Conservation (phyloP, 176 grass and related monocot genomes). For the Puccinellia tenuiflora region DNA sequence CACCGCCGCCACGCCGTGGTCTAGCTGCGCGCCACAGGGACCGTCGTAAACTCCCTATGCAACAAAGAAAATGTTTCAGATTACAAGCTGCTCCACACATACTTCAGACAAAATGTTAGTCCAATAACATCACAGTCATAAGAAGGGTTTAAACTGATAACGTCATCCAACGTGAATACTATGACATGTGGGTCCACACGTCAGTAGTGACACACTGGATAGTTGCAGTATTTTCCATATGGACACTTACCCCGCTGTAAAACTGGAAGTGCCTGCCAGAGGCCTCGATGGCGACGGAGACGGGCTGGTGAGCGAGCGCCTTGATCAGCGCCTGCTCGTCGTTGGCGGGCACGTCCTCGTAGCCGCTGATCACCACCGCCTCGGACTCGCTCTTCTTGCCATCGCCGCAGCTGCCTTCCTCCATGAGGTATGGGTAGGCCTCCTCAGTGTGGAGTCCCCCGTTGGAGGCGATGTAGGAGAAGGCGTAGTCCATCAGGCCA, state of each 20-base stretch:
- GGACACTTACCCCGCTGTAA: slow-evolving; percentile 61
- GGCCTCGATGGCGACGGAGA: slow-evolving; percentile 87
- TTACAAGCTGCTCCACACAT: not conserved
- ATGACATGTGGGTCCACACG: not conserved
- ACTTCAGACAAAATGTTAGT: not conserved
- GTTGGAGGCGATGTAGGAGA: slow-evolving; percentile 56
- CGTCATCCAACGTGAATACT: not conserved
- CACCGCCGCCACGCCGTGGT: slow-evolving; percentile 78
- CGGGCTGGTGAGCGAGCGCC: slow-evolving; percentile 72
- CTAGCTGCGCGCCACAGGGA: slow-evolving; percentile 50
- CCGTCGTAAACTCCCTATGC: slow-evolving; percentile 64
- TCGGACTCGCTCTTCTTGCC: slow-evolving; percentile 20
- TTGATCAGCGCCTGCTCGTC: slow-evolving; percentile 55
- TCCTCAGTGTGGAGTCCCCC: slow-evolving; percentile 74
- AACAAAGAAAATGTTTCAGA: not conserved
- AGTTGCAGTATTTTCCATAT: not conserved
- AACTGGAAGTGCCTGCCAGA: slow-evolving; percentile 90
- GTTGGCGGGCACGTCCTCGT: slow-evolving; percentile 76
- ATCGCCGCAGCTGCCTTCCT: slow-evolving; percentile 64
- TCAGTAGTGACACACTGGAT: not conserved
- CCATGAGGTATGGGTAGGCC: slow-evolving; percentile 85
- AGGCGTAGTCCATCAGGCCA: slow-evolving; percentile 83
- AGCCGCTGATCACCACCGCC: slow-evolving; percentile 53
- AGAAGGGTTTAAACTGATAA: not conserved
- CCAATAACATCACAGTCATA: not conserved